Conservation (phyloP, 441 rosid genomes). For the Brassica balearica region DNA sequence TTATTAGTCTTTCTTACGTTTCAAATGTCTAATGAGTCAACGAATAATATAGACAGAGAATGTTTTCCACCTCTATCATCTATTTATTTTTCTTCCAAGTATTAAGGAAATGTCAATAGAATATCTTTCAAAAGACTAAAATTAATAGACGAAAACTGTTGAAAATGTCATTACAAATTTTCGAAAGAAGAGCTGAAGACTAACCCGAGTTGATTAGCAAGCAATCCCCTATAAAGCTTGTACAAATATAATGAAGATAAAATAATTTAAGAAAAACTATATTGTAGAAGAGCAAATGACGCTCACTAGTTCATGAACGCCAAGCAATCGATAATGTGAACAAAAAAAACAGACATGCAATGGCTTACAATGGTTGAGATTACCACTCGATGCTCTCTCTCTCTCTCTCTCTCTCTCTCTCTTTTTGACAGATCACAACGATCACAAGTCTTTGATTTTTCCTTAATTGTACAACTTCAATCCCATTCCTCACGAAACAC, state of each 20-base stretch:
- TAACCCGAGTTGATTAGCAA: conserved; percentile 34
- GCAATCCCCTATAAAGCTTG: conserved; percentile 36
- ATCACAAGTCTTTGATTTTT: conserved; percentile 32
- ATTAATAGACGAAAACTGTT: too few relatives aligned
- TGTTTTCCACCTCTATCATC: background rate
- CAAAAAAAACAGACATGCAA: background rate
- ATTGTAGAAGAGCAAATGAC: conserved; percentile 35
- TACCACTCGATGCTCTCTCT: conserved; percentile 27
- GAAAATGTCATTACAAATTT: background rate
- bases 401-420: conserved; percentile 36
- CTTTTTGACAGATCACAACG: conserved; percentile 31
- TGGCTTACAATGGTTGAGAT: background rate
- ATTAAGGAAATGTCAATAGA: too few relatives aligned
- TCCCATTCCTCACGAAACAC: conserved; percentile 9
- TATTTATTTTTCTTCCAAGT: too few relatives aligned
- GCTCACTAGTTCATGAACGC: conserved; percentile 23
- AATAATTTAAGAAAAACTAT: conserved; percentile 25
- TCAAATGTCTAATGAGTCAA: background rate
- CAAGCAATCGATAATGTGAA: conserved; percentile 33
- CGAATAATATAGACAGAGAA: background rate
- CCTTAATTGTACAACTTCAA: conserved; percentile 37
- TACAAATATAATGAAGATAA: conserved; percentile 31
- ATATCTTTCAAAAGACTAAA: too few relatives aligned
- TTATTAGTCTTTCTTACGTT: background rate
- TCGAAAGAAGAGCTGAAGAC: conserved; percentile 28